These are phyloP conservation scores for Akebia trifoliata DNA, from an alignment of 164 flowering plant genomes.

Conservation along the genomic window DNA sequence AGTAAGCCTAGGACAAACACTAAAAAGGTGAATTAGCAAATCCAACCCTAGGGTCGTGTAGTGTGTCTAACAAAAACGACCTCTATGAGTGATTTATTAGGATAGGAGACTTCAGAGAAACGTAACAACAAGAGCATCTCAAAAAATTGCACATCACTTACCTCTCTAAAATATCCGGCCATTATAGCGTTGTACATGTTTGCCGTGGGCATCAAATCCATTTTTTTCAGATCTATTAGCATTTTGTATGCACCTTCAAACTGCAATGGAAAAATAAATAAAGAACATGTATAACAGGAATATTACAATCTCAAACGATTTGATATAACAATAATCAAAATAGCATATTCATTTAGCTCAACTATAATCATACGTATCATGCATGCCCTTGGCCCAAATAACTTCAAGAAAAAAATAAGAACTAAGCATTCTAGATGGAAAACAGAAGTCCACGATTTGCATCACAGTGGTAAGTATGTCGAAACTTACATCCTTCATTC, in stretches of 20 bases:
- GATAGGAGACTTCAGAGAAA: no score
- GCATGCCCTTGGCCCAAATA: no score
- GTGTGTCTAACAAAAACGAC: no score
- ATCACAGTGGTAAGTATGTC: neutral
- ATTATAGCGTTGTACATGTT: conserved; percentile 74
- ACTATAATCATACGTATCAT: no score
- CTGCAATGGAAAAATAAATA: conserved; percentile 35
- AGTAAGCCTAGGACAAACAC: no score
- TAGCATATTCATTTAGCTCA: no score
- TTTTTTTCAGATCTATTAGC: conserved; percentile 48
- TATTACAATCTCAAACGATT: neutral
- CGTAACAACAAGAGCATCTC: neutral
- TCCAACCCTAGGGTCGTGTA: no score
- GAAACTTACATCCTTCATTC: conserved; percentile 81
- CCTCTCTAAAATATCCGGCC: conserved; percentile 80
- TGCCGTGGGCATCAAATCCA: conserved; percentile 49
- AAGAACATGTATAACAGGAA: neutral
- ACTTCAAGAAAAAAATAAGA: no score
- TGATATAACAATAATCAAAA: no score
- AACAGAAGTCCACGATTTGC: neutral
- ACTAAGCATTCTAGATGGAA: neutral
- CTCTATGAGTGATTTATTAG: no score
- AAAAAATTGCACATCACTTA: conserved; percentile 16
- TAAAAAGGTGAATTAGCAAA: no score
- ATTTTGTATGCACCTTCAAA: conserved; percentile 68